phyloP scores from a whole-genome alignment of 768 basidiomycete species.

The Suillus decipiens region DNA sequence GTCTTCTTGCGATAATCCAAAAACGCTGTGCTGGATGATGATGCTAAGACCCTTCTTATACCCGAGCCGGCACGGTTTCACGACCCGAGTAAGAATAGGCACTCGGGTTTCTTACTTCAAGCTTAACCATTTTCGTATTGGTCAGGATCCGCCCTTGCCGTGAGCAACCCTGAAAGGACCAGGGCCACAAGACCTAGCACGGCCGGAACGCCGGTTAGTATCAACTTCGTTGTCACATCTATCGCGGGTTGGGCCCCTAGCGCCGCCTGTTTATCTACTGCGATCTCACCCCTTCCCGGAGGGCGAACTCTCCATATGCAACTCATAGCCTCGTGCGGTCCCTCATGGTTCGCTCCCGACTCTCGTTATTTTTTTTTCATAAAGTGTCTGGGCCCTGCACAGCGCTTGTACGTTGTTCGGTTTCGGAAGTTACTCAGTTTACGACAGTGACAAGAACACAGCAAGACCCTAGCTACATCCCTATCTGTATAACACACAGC shows the following conservation, averaged over 20 bases:
- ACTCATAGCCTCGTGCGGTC: no score
- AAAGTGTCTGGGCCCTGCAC: background rate
- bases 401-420: background rate
- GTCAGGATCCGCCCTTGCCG: background rate
- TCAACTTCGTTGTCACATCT: conserved; percentile 1
- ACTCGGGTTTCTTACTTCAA: background rate
- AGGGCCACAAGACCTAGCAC: background rate
- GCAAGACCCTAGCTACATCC: background rate
- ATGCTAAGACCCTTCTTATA: background rate
- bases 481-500: background rate
- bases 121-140: conserved; percentile 3
- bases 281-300: conserved; percentile 4
- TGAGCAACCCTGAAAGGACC: conserved; percentile 1
- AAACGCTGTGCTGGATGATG: background rate
- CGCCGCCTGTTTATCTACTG: background rate
- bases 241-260: background rate
- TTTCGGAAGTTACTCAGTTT: background rate
- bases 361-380: background rate
- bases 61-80: background rate
- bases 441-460: background rate
- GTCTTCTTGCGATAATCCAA: background rate
- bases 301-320: background rate
- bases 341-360: background rate
- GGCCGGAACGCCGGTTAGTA: no score
- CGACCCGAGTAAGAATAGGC: background rate